Evolutionary conservation across 1,284 basidiomycete genomes (phyloP).

Genomic region (Fistulinella cinereoalba): DNA sequence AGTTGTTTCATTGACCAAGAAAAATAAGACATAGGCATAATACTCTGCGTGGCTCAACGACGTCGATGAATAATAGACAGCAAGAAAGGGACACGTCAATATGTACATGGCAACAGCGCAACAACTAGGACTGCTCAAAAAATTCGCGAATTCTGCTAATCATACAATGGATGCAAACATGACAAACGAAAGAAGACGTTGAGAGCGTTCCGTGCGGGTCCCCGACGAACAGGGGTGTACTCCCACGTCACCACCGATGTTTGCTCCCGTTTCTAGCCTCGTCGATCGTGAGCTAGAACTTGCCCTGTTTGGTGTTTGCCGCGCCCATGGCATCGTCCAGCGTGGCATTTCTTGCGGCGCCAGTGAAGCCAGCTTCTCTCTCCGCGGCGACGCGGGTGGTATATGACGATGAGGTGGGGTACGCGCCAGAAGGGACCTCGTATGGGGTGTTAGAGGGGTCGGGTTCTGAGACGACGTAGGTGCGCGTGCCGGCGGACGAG

Average conservation of each 20-base stretch:
- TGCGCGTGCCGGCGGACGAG: slow-evolving; percentile 46
- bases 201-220: background rate
- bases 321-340: slow-evolving; percentile 40
- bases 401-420: slow-evolving; percentile 56
- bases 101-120: too few species aligned
- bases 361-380: slow-evolving; percentile 43
- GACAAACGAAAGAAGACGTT: slow-evolving; percentile 9
- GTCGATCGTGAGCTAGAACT: slow-evolving; percentile 44
- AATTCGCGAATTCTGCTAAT: too few species aligned
- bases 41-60: too few species aligned
- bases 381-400: slow-evolving; percentile 40
- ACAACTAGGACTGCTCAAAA: too few species aligned
- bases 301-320: slow-evolving; percentile 33
- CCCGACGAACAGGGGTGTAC: slow-evolving; percentile 2
- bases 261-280: slow-evolving; percentile 47
- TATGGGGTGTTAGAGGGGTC: slow-evolving; percentile 56
- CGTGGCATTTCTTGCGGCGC: slow-evolving; percentile 44
- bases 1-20: too few species aligned
- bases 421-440: slow-evolving; percentile 65
- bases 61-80: too few species aligned
- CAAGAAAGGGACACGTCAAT: too few species aligned
- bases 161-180: slow-evolving; percentile 20
- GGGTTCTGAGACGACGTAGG: slow-evolving; percentile 66
- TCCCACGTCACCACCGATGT: slow-evolving; percentile 12
- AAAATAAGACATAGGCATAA: background rate